Conservation (phyloP, 257 asterid genomes). For the Fraxinus quadrangulata region DNA sequence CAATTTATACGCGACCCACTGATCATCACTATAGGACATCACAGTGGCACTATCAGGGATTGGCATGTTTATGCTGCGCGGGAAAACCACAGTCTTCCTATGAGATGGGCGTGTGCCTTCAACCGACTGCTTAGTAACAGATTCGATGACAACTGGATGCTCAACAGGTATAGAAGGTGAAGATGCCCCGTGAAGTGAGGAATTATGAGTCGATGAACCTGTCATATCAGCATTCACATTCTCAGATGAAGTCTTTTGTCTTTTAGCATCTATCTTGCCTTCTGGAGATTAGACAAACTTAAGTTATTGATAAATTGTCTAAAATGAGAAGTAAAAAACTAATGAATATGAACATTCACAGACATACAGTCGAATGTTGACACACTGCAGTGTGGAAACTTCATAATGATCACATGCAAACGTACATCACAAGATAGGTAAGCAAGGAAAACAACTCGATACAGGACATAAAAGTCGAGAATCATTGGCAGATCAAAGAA, state of each 20-base stretch:
- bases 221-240: constrained; percentile 28
- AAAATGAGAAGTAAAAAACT: not conserved
- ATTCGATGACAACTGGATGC: constrained; percentile 14
- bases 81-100: constrained; percentile 41
- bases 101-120: constrained; percentile 10
- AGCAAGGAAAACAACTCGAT: not conserved
- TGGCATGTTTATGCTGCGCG: constrained; percentile 32
- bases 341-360: not conserved
- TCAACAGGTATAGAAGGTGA: constrained; percentile 19
- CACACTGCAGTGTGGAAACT: not conserved
- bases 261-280: constrained; percentile 31
- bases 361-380: not conserved
- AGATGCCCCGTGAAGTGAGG: constrained; percentile 16
- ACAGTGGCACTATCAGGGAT: constrained; percentile 41
- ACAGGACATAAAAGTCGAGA: not conserved
- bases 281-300: constrained; percentile 29
- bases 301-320: not conserved
- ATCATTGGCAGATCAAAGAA: not conserved
- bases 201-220: constrained; percentile 17
- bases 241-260: constrained; percentile 37
- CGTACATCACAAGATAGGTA: not conserved
- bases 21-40: constrained; percentile 42
- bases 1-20: constrained; percentile 54
- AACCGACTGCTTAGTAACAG: constrained; percentile 20
- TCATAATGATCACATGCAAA: not conserved